A percentile compares a stretch with the other conserved stretches of the same genome.
Evolutionary conservation across 2,329 filamentous ascomycete genomes (phyloP).

Genomic region (Ophiostoma piceae): DNA sequence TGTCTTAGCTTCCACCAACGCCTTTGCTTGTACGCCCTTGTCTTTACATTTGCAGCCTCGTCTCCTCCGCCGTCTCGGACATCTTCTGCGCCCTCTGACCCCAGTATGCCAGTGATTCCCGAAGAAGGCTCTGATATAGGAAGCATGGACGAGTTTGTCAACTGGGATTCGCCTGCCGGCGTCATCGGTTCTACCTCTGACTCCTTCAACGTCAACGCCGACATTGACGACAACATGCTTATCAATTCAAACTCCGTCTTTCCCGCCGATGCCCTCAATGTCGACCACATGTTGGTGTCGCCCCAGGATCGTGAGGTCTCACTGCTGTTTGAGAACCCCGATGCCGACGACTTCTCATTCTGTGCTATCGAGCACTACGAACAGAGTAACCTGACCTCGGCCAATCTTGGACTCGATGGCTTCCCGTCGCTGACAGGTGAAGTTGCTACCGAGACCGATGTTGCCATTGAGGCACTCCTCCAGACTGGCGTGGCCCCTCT

Average conservation of each 20-base stretch:
- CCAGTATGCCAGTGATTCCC: conserved; percentile 23
- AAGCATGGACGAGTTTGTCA: conserved; percentile 57
- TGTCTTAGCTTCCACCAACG: neutral
- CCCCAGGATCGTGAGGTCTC: conserved; percentile 33
- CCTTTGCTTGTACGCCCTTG: neutral
- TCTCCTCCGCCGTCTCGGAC: neutral
- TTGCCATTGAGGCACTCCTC: conserved; percentile 12
- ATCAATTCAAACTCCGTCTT: conserved; percentile 30
- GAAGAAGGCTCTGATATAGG: conserved; percentile 32
- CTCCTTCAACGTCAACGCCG: neutral
- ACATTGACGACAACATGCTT: conserved; percentile 25
- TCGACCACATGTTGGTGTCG: conserved; percentile 18
- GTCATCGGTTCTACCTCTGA: neutral
- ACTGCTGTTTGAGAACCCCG: conserved; percentile 51
- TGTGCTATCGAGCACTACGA: conserved; percentile 55
- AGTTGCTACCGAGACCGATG: conserved; percentile 21
- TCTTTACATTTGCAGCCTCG: neutral
- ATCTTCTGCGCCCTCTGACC: conserved; percentile 19
- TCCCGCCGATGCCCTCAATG: conserved; percentile 26
- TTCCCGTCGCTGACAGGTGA: conserved; percentile 6
- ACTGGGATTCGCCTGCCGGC: conserved; percentile 46
- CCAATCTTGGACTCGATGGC: conserved; percentile 21
- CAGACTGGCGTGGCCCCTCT: neutral
- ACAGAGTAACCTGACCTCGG: conserved; percentile 35
- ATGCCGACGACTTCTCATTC: conserved; percentile 57